Percentiles rank a stretch among this genome's conserved stretches.
Evolutionary conservation across 768 basidiomycete genomes (phyloP).

Genomic region (Tylopilus balloui): DNA sequence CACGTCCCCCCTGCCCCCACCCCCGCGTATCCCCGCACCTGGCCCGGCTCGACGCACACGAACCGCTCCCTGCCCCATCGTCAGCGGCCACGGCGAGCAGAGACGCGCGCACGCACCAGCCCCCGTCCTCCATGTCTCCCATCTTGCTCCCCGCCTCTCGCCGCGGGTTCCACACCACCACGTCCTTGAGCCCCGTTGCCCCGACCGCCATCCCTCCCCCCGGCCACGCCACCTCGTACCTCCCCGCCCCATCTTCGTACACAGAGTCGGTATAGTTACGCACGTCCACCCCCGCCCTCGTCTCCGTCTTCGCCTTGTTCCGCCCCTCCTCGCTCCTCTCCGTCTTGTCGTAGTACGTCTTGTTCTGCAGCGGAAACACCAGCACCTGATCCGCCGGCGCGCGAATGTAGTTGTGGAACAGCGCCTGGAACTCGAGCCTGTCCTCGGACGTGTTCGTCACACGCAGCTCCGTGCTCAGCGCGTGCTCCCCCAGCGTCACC

Average conservation of each 20-base stretch:
- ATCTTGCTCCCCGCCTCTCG: conserved; percentile 64
- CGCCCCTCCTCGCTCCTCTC: conserved; percentile 49
- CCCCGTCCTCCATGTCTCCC: conserved; percentile 83
- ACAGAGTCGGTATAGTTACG: conserved; percentile 66
- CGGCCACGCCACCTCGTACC: conserved; percentile 59
- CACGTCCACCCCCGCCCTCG: conserved; percentile 63
- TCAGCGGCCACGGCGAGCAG: neutral
- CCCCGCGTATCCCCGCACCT: conserved; percentile 66
- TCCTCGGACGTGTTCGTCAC: conserved; percentile 67
- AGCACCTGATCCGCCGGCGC: conserved; percentile 56
- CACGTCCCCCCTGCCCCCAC: conserved; percentile 65
- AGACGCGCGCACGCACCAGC: conserved; percentile 52
- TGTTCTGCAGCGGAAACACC: conserved; percentile 59
- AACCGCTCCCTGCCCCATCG: conserved; percentile 59
- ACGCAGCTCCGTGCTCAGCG: conserved; percentile 75
- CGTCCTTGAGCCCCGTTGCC: conserved; percentile 59
- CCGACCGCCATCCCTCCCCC: conserved; percentile 51
- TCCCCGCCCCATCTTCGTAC: conserved; percentile 58
- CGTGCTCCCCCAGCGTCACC: conserved; percentile 69
- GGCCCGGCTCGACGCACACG: conserved; percentile 90
- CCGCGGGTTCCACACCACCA: conserved; percentile 96
- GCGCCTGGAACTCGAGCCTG: conserved; percentile 80
- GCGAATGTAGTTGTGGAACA: conserved; percentile 88
- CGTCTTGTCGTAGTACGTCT: conserved; percentile 79
- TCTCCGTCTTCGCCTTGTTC: conserved; percentile 50